Base-by-base conservation (phyloP, 495 filamentous ascomycete genomes). In the Aspergillus taichungensis region DNA sequence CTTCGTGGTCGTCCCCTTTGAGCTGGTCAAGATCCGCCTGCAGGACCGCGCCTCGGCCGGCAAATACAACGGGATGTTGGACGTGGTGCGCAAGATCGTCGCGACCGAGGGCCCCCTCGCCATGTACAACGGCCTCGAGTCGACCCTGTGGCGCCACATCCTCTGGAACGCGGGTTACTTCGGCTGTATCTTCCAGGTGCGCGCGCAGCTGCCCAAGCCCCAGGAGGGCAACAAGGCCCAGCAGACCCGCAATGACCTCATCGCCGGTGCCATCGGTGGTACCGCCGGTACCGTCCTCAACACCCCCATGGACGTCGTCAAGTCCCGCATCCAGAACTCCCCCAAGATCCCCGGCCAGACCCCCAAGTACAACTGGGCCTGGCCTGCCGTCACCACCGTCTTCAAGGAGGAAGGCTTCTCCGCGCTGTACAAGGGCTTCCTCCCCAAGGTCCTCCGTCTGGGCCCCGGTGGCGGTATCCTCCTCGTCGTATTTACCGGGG, bases 141-240 rank as follows among this genome's bases (percentile, higher is more conserved):
- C 84, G 33, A 98, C 92, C 24, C 70, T 96, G 62, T 98, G 92
- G 92, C 84, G 92, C 51, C 92, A 98, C 68, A 79, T 96, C 43
- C 75, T 96, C 46, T 98, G 92, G 92, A 98, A 98, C 65, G 76
- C 85, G 6, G 92, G 92, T 37, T 98, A 98, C 74, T 98, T 98
- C 63, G 92, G 92, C 55, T 89, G 88, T 68, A 98, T 98, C 67
- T 90, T 88, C 78, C 92, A 98, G 68, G 85, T 95, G 45, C 86
- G 88, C 56, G 75, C 77, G 37, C 71, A 95, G 53, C 61, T 98
- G 14, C 92, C 92, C 32, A 76, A 80, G 58, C 74, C 78, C 5
- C 78, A 84, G 45, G 67, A 68, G 12, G 67, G 67, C 33, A 85
- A 83, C 65, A 95, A 95, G 76, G 71, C 68, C 42, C 75, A 80